Percentiles rank a stretch among this genome's conserved stretches.
Conservation (phyloP, 129 eudicot species). For the Centella asiatica region DNA sequence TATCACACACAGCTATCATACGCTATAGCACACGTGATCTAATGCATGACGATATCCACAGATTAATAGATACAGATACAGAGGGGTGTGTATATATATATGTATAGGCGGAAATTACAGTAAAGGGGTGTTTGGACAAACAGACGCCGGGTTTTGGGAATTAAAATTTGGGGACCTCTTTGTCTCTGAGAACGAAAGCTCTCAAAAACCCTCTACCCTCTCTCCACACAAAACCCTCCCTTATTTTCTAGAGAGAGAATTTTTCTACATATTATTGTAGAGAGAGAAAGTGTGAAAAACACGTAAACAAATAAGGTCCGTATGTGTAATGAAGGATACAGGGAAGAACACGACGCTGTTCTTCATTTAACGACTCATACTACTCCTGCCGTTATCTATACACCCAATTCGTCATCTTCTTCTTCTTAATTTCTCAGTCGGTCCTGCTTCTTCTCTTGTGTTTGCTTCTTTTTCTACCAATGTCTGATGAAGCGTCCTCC, state of each 20-base stretch:
- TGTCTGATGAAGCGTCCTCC: slow-evolving; percentile 36
- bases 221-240: not conserved
- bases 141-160: not conserved
- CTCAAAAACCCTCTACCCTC: slow-evolving; percentile 15
- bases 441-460: not conserved
- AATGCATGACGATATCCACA: no score
- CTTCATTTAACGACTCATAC: slow-evolving; percentile 5
- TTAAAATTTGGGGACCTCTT: not conserved
- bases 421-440: not conserved
- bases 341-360: slow-evolving; percentile 32
- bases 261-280: not conserved
- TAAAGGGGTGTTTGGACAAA: not conserved
- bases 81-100: no score
- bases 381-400: slow-evolving; percentile 17
- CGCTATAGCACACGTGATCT: no score
- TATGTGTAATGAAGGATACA: slow-evolving; percentile 23
- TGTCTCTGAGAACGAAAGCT: slow-evolving; percentile 38
- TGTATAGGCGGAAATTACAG: not conserved
- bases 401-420: not conserved
- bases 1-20: not conserved
- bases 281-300: not conserved
- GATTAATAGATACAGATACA: no score
- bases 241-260: not conserved
- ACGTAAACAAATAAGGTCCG: slow-evolving; percentile 38
- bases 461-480: slow-evolving; percentile 4